Conservation (phyloP, 2,329 filamentous ascomycete genomes). For the Fusarium nurragi region DNA sequence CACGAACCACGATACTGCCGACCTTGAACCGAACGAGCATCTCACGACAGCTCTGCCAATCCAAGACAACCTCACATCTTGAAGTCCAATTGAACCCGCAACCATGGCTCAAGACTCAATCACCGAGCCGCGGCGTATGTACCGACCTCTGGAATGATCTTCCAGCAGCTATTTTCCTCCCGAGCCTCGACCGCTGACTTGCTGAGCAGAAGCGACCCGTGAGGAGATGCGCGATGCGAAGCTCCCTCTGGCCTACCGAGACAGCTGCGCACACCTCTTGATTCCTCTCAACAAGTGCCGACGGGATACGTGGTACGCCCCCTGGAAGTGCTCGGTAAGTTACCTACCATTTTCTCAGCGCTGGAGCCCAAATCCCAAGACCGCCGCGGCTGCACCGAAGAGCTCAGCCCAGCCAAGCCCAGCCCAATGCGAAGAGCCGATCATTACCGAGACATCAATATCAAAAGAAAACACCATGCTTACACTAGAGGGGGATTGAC, state of each 20-base stretch:
- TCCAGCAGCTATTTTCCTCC: slow-evolving; percentile 18
- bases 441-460: slow-evolving; percentile 20
- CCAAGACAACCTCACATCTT: slow-evolving; percentile 43
- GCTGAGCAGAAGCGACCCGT: slow-evolving; percentile 73
- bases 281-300: slow-evolving; percentile 97
- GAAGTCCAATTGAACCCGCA: slow-evolving; percentile 50
- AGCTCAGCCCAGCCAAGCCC: slow-evolving; percentile 9
- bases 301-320: slow-evolving; percentile 88
- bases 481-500: slow-evolving; percentile 31
- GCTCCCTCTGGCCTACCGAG: slow-evolving; percentile 89
- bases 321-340: slow-evolving; percentile 96
- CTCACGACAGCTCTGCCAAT: slow-evolving; percentile 43
- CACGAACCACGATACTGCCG: slow-evolving; percentile 38
- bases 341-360: slow-evolving; percentile 7
- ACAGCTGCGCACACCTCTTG: slow-evolving; percentile 92
- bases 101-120: slow-evolving; percentile 51
- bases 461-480: slow-evolving; percentile 28
- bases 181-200: slow-evolving; percentile 37
- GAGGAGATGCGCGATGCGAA: slow-evolving; percentile 94
- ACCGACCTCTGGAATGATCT: neutral
- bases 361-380: slow-evolving; percentile 5
- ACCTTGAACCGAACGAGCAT: slow-evolving; percentile 45
- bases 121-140: slow-evolving; percentile 53
- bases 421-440: slow-evolving; percentile 10
- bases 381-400: slow-evolving; percentile 13